phyloP scores from a whole-genome alignment of 2,329 filamentous ascomycete genomes.

The Eurotiales sp. region DNA sequence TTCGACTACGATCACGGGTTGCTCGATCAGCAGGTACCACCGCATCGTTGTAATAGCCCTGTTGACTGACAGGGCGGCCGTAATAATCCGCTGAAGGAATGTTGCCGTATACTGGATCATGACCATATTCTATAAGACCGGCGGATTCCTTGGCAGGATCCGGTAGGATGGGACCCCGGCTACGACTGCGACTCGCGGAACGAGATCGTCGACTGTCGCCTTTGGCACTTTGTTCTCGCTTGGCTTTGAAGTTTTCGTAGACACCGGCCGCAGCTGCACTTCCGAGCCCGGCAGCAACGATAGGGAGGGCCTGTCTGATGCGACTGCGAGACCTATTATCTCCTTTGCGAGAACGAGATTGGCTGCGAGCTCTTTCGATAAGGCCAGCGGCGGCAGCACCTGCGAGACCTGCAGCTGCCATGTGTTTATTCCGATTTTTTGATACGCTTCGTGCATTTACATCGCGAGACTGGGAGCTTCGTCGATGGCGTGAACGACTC shows the following conservation, averaged over 20 bases:
- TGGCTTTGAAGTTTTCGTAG: conserved; percentile 61
- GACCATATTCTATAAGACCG: conserved; percentile 61
- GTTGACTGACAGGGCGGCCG: conserved; percentile 36
- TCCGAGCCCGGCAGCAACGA: conserved; percentile 58
- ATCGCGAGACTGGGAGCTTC: conserved; percentile 29
- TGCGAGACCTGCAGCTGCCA: conserved; percentile 60
- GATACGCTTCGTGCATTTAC: conserved; percentile 36
- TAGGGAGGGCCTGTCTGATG: conserved; percentile 54
- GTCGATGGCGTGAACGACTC: conserved; percentile 44
- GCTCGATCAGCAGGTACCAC: conserved; percentile 39
- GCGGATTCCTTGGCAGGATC: conserved; percentile 42
- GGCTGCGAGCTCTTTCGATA: conserved; percentile 55
- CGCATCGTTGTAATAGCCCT: conserved; percentile 39
- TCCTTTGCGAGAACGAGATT: conserved; percentile 52
- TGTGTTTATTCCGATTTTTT: conserved; percentile 50
- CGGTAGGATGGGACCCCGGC: conserved; percentile 37
- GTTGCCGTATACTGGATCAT: conserved; percentile 58
- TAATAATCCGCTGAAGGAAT: conserved; percentile 46
- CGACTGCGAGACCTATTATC: conserved; percentile 53
- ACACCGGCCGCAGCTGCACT: conserved; percentile 59
- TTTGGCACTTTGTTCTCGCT: conserved; percentile 52
- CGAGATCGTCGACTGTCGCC: conserved; percentile 30
- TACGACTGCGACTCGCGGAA: conserved; percentile 43
- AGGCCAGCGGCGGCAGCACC: conserved; percentile 61
- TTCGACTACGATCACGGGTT: conserved; percentile 35